Percentiles rank a stretch among this genome's conserved stretches.
These are phyloP conservation scores for Nadsonia fulvescens DNA, from an alignment of 805 yeast genomes.

Conservation along the genomic window DNA sequence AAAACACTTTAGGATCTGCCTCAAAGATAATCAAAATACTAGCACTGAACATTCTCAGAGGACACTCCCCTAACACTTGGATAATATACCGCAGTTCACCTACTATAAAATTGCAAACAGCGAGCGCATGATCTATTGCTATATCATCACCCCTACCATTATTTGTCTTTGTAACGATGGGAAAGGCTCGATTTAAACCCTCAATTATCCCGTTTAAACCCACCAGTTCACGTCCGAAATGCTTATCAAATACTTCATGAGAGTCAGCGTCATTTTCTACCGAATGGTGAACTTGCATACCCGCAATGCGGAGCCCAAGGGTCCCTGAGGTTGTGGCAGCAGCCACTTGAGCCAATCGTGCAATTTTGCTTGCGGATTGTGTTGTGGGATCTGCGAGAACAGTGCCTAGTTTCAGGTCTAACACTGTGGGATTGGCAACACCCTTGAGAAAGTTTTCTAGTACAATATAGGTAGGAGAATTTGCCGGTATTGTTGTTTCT, in stretches of 20 bases:
- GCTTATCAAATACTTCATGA: conserved; percentile 41
- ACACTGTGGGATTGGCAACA: conserved; percentile 43
- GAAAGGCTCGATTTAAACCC: conserved; percentile 28
- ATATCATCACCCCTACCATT: conserved; percentile 4
- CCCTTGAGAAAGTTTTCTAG: conserved; percentile 53
- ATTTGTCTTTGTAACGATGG: conserved; percentile 4
- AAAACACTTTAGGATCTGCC: conserved; percentile 41
- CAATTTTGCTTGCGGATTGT: conserved; percentile 37
- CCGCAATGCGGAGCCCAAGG: conserved; percentile 64
- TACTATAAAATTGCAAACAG: conserved; percentile 28
- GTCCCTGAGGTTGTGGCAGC: conserved; percentile 64
- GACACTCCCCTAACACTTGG: conserved; percentile 43
- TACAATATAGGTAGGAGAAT: conserved; percentile 21
- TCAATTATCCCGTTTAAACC: conserved; percentile 26
- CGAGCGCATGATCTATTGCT: conserved; percentile 14
- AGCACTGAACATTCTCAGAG: conserved; percentile 50
- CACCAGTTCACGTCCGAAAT: conserved; percentile 48
- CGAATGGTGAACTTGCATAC: conserved; percentile 46
- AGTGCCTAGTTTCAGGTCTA: conserved; percentile 75
- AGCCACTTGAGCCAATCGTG: conserved; percentile 47
- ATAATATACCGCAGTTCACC: conserved; percentile 48
- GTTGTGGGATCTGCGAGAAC: conserved; percentile 44
- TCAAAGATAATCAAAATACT: conserved; percentile 63
- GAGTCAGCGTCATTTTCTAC: conserved; percentile 18
- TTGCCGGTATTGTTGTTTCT: conserved; percentile 5